Evolutionary conservation across 352 stramenopile genomes (phyloP).

Genomic region (Pythium coloratum): DNA sequence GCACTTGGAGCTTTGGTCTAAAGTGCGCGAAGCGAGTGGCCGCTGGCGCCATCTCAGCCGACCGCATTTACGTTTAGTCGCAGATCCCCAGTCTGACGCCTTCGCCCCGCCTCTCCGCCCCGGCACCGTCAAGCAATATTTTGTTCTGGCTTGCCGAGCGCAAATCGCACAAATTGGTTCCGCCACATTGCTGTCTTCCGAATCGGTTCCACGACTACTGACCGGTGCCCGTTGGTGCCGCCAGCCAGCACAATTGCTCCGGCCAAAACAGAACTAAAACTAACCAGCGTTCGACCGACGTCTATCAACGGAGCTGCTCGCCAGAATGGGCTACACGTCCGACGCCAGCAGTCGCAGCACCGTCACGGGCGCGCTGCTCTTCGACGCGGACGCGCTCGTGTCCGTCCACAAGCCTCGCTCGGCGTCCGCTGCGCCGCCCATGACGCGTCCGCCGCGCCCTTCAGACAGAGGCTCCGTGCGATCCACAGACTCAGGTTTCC

Average conservation of each 20-base stretch:
- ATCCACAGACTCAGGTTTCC: background rate
- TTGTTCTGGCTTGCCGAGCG: background rate
- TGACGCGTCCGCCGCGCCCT: background rate
- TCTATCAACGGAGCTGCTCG: background rate
- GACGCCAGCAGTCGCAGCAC: background rate
- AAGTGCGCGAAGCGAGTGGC: background rate
- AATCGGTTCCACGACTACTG: background rate
- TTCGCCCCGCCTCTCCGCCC: background rate
- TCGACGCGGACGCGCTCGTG: conserved; percentile 16
- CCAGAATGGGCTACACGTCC: conserved; percentile 1
- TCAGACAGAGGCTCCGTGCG: background rate
- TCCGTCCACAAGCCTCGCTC: conserved; percentile 6
- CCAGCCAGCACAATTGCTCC: background rate
- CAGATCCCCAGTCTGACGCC: background rate
- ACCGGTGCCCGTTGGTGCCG: too few species aligned
- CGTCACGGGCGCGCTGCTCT: conserved; percentile 10
- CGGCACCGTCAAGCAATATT: background rate
- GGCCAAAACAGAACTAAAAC: background rate
- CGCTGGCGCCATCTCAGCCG: background rate
- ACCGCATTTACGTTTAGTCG: background rate
- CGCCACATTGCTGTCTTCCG: background rate
- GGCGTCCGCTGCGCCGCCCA: background rate
- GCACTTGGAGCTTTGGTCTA: background rate
- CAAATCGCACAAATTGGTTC: background rate
- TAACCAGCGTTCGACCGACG: too few species aligned